A percentile compares a stretch with the other conserved stretches of the same genome.
These are phyloP conservation scores for Codiaeum variegatum DNA, from an alignment of 441 rosid genomes.

Conservation along the genomic window DNA sequence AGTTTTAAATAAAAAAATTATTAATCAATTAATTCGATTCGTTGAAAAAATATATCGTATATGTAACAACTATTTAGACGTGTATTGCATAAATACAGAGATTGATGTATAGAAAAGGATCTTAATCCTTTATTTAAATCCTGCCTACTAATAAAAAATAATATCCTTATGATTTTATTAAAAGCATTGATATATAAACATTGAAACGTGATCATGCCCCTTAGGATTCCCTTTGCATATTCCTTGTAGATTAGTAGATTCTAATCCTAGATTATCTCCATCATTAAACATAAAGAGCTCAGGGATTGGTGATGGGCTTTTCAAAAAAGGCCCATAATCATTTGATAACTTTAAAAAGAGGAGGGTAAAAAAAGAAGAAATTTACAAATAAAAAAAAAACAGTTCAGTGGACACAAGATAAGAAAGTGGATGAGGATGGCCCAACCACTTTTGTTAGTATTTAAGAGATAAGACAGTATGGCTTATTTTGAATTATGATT, in stretches of 20 bases:
- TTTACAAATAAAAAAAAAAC: background rate
- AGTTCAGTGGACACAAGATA: background rate
- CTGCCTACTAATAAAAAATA: too few relatives aligned
- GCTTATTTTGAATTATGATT: background rate
- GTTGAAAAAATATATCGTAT: too few relatives aligned
- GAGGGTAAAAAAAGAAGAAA: background rate
- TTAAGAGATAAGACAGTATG: slow-evolving; percentile 3
- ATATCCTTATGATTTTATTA: too few relatives aligned
- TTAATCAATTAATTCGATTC: too few relatives aligned
- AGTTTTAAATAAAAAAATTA: too few relatives aligned
- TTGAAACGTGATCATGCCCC: too few relatives aligned
- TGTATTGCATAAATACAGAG: too few relatives aligned
- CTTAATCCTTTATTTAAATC: too few relatives aligned
- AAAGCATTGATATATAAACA: too few relatives aligned
- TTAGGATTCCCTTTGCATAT: too few relatives aligned
- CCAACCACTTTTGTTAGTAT: background rate
- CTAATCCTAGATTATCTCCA: background rate
- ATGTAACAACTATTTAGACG: too few relatives aligned
- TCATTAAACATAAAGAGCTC: background rate
- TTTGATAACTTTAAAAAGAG: background rate
- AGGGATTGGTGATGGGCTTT: background rate
- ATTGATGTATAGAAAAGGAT: too few relatives aligned
- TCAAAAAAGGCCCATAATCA: background rate
- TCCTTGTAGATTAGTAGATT: background rate
- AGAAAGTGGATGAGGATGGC: slow-evolving; percentile 9